Base-by-base conservation (phyloP, 2,329 filamentous ascomycete genomes). In the Pseudomassariella vexata region DNA sequence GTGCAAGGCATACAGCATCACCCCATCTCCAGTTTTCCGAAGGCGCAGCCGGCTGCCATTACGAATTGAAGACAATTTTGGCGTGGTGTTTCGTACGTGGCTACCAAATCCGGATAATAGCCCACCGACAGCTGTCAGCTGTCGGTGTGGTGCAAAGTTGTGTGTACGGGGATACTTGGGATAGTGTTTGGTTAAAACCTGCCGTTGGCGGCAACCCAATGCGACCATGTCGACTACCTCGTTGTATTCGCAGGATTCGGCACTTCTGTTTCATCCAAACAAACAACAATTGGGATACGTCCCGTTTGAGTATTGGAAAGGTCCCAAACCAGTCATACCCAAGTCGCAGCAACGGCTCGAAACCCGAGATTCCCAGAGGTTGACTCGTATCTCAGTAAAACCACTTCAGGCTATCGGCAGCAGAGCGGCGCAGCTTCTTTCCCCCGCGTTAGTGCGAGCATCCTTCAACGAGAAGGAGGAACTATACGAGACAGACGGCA, bases 1-100 rank as follows among this genome's bases (percentile, higher is more conserved):
- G 36, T 47, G 45, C 42, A 47, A 49, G 46, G 40, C 29, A 24
- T 32, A 45, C 40, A 42, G 44, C 46, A 41, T 45, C 45, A 49
- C 37, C 38, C 36, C 40, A 8, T 38, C 35, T 36, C 42, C 34
- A 41, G 33, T 42, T 32, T 36, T 38, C 27, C 16, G 6, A 10
- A 32, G 14, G 21, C 29, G 29, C 19, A 32, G 29, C 21, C 11
- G 20, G 9, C 4, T 21, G 12, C 29, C n/a, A n/a, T n/a, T n/a
- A n/a, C n/a, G n/a, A n/a, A n/a, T n/a, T 19, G n/a, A n/a, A 26
- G 24, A 8, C 24, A 4, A 2, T 10, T 16, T 16, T 27, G 22
- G 9, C 22, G 14, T 24, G 6, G 5, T 11, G 22, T 11, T 5
- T 5, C 22, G 11, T 4, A 6, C 22, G 14, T 24, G 22, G 22